Evolutionary conservation across 2,329 filamentous ascomycete species (phyloP), one percentile per base, ranked within the genome.

Genomic region (Colletotrichum abscissum): DNA sequence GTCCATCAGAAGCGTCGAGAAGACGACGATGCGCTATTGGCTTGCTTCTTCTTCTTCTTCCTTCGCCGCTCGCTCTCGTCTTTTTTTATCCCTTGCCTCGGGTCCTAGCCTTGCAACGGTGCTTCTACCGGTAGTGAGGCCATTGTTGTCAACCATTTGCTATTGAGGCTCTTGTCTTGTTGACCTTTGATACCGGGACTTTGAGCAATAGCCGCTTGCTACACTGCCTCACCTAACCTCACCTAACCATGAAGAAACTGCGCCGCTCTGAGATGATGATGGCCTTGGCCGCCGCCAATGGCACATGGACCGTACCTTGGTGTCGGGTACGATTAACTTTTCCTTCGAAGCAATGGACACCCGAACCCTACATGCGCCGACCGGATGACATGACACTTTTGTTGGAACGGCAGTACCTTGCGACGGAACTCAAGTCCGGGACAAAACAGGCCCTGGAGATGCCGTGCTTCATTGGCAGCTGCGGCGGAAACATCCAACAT

Each of bases 1-100:
- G 24, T 54, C 33, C 24, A 64, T 59, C 63, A 60, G 69, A 72
- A 72, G 66, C 69, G 59, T 72, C 66, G 69, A 72, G 69, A 72
- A 72, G 58, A 54, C 56, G 14, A 69, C 33, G 38, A 56, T 59
- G 54, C 54, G 42, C 30, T 55, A 54, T 49, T 19, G 14, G 49
- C 26, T 35, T 38, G 9, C 24, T 46, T 56, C 22, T 65, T 65
- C 46, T 11, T 22, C 12, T 7, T 7, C n/a, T 33, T 42, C 22
- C 26, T 55, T 22, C 49, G 12, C 33, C 30, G 12, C 33, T n/a
- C 14, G 12, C 5, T 2, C 16, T 42, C 22, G 6, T 56, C 33
- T 28, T 12, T 33, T 63, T 28, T 42, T 54, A 33, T 30, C 24
- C 42, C 42, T 42, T 49, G 28, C 4, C 12, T 30, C 11, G 7